Conservation (phyloP, 768 basidiomycete species). For the Boletus pseudo-olivaceus region DNA sequence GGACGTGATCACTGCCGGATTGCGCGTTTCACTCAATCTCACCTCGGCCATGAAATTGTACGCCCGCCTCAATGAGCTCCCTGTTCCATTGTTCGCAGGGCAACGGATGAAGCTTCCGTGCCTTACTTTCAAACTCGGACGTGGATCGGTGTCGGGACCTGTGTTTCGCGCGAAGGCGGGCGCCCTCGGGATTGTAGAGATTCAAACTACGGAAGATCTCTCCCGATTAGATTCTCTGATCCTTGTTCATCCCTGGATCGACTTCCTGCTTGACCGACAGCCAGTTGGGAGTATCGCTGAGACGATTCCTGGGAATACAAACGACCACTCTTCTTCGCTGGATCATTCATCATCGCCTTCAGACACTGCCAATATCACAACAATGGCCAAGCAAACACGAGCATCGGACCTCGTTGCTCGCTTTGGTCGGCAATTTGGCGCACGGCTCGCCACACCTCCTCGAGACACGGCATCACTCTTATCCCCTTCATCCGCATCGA, state of each 20-base stretch:
- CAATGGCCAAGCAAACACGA: neutral
- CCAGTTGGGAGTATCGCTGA: neutral
- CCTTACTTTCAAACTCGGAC: conserved; percentile 5
- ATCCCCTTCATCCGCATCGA: neutral
- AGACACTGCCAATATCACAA: neutral
- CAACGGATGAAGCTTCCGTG: conserved; percentile 7
- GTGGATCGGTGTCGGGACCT: neutral
- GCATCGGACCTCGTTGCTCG: neutral
- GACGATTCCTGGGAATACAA: neutral
- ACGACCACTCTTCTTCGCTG: neutral
- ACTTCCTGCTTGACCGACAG: conserved; percentile 6
- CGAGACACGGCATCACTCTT: neutral
- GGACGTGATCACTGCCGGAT: no score
- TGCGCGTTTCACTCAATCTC: no score
- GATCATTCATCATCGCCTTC: no score
- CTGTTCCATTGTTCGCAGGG: neutral
- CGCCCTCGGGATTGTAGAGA: conserved; percentile 8
- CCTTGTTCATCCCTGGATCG: conserved; percentile 17
- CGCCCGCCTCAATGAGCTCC: neutral
- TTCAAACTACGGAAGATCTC: conserved; percentile 5
- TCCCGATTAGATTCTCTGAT: neutral
- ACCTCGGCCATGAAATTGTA: neutral
- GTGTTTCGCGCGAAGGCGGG: neutral
- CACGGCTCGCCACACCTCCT: neutral
- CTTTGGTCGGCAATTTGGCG: no score